phyloP scores from a whole-genome alignment of 495 filamentous ascomycete genomes.

The Friedmanniomyces simplex region DNA sequence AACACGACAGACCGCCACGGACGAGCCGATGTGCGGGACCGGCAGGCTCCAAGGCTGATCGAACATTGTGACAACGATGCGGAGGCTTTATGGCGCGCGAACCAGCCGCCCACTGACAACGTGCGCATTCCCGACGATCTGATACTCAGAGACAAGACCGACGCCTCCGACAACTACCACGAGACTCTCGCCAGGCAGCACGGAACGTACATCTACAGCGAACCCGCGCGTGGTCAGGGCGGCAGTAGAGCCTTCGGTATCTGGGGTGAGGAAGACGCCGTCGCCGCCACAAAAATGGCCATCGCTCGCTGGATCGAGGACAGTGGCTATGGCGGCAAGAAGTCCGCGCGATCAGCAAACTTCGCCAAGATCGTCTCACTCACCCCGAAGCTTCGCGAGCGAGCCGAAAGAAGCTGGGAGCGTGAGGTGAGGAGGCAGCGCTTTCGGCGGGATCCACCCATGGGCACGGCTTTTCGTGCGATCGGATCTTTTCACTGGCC shows the following conservation, averaged over 20 bases:
- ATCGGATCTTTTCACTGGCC: slow-evolving; percentile 22
- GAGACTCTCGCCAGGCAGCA: slow-evolving; percentile 5
- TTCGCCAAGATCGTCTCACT: slow-evolving; percentile 17
- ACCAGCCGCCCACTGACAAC: neutral
- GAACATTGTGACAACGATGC: slow-evolving; percentile 17
- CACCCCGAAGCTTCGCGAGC: slow-evolving; percentile 8
- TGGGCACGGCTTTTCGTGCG: slow-evolving; percentile 1
- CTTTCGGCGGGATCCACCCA: slow-evolving; percentile 15
- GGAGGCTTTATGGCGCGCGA: slow-evolving; percentile 11
- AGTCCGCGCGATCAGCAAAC: neutral
- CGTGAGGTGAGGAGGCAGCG: slow-evolving; percentile 9
- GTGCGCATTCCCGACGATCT: slow-evolving; percentile 13
- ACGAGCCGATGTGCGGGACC: neutral
- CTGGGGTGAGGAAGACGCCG: slow-evolving; percentile 11
- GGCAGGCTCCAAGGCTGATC: neutral
- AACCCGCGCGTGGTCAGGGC: neutral
- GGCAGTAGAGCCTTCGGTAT: slow-evolving; percentile 6
- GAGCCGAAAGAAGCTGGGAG: slow-evolving; percentile 9
- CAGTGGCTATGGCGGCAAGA: neutral
- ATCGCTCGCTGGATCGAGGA: slow-evolving; percentile 6
- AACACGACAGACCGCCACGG: neutral
- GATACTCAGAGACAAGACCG: slow-evolving; percentile 2
- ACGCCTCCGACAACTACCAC: neutral
- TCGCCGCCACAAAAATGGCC: slow-evolving; percentile 1
- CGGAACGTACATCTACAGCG: slow-evolving; percentile 8